Base-by-base conservation (phyloP, 257 asterid species). In the Haberlea rhodopensis region DNA sequence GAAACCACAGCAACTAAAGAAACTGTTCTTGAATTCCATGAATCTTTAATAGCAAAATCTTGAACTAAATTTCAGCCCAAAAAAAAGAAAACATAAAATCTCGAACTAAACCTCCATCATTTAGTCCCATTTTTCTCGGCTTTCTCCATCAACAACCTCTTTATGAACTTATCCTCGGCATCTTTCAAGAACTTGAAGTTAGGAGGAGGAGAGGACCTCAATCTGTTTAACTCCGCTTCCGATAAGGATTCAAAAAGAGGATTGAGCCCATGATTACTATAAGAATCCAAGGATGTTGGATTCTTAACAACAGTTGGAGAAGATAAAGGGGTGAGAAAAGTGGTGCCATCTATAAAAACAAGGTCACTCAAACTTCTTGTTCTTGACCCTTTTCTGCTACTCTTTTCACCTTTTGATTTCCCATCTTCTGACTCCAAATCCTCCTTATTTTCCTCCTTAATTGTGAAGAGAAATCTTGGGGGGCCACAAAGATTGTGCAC, bases 161-260 rank as follows among this genome's bases (percentile, higher is more conserved):
- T 82, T 5, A 89, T 61, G 53, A 89, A 68, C 79, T 92, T 92
- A 61, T 92, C 99, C 82, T 92, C 99, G 0, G 99, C 99, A 65
- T 92, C 99, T 49, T 83, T 85, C 78, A 92, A 75, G 79, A 92
- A 92, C 84, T 89, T 92, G 65, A 92, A 81, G 74, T 80, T 92
- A 1, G 99, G 97, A 53, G 96, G 99, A 20, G 99, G 97, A 4
- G 99, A 92, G 26, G 99, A 85, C 71, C 91, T 79, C 70, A 87
- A 54, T 23, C 73, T 78, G 53, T 57, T 76, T 64, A 87, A 3
- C 8, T 85, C 99, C 6, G 81, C 81, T 65, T 85, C 95, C 0
- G 82, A 34, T 3, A 77, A 27, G 5, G 96, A 77, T 74, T 91
- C 99, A 63, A 87, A 92, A 1, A 89, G 82, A 0, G 99, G 97